These are phyloP conservation scores for Hyphopichia burtonii DNA, from an alignment of 1,139 yeast species.

Conservation along the genomic window DNA sequence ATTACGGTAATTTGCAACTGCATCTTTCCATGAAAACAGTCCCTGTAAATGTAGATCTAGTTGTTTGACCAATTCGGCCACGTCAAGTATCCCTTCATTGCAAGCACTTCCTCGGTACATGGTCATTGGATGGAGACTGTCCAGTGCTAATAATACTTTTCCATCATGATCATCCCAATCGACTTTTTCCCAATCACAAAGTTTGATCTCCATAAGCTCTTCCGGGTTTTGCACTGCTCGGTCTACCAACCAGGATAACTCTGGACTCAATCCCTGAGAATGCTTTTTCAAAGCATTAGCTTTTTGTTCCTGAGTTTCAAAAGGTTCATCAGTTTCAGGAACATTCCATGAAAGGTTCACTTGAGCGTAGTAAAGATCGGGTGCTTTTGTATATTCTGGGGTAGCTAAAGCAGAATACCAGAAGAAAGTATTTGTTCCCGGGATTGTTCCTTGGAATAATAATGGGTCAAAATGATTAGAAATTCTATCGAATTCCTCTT, in stretches of 20 bases:
- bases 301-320: constrained; percentile 12
- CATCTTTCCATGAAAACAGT: constrained; percentile 10
- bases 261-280: constrained; percentile 13
- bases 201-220: constrained; percentile 13
- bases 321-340: constrained; percentile 12
- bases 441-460: constrained; percentile 27
- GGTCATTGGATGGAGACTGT: constrained; percentile 18
- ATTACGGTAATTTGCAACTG: constrained; percentile 11
- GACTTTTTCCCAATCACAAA: constrained; percentile 18
- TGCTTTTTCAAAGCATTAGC: constrained; percentile 15
- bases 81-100: constrained; percentile 21
- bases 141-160: constrained; percentile 10
- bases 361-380: constrained; percentile 16
- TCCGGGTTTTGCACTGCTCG: constrained; percentile 13
- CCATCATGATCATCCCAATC: constrained; percentile 15
- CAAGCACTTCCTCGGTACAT: constrained; percentile 23
- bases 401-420: constrained; percentile 26
- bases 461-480: constrained; percentile 21
- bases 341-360: constrained; percentile 20
- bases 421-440: constrained; percentile 20
- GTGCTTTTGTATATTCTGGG: constrained; percentile 16
- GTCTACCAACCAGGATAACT: constrained; percentile 14
- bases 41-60: constrained; percentile 9
- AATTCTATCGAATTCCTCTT: constrained; percentile 15
- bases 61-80: constrained; percentile 10